These are phyloP conservation scores for Globisporangium nunn DNA, from an alignment of 352 stramenopile species.

Conservation along the genomic window DNA sequence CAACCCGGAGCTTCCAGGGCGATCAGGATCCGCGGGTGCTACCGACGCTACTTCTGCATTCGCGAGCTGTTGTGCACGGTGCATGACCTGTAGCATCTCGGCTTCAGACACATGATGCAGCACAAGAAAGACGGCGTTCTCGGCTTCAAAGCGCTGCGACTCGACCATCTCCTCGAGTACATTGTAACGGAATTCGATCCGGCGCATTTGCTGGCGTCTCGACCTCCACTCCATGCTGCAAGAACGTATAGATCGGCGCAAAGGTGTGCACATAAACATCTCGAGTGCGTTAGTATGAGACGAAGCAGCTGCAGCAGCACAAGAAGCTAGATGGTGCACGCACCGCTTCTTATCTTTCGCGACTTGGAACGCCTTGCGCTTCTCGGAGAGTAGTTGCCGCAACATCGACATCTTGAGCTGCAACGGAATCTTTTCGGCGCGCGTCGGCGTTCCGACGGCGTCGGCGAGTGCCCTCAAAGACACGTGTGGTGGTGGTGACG, in stretches of 20 bases:
- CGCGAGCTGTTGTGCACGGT: slow-evolving; percentile 24
- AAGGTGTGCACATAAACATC: no score
- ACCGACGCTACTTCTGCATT: not conserved
- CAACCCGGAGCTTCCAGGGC: not conserved
- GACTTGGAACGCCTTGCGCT: slow-evolving; percentile 43
- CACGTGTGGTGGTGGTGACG: not conserved
- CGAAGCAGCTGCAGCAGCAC: not conserved
- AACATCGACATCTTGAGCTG: slow-evolving; percentile 46
- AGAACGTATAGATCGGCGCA: no score
- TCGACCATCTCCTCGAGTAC: slow-evolving; percentile 57
- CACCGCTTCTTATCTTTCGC: slow-evolving; percentile 29
- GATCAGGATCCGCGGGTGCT: not conserved
- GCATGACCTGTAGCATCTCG: slow-evolving; percentile 55
- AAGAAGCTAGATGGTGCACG: not conserved
- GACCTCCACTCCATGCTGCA: slow-evolving; percentile 42
- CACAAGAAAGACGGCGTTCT: slow-evolving; percentile 60
- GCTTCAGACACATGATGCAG: slow-evolving; percentile 50
- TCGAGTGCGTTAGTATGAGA: not conserved
- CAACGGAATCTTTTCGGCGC: slow-evolving; percentile 39
- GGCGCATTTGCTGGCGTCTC: slow-evolving; percentile 38
- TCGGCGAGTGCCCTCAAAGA: slow-evolving; percentile 7
- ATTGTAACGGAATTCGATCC: slow-evolving; percentile 59
- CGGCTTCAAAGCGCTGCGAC: slow-evolving; percentile 53
- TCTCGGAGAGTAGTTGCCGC: slow-evolving; percentile 50
- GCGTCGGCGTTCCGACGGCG: slow-evolving; percentile 1